These are phyloP conservation scores for Aegilops bicornis DNA, from an alignment of 176 grass and related monocot species.

Conservation along the genomic window DNA sequence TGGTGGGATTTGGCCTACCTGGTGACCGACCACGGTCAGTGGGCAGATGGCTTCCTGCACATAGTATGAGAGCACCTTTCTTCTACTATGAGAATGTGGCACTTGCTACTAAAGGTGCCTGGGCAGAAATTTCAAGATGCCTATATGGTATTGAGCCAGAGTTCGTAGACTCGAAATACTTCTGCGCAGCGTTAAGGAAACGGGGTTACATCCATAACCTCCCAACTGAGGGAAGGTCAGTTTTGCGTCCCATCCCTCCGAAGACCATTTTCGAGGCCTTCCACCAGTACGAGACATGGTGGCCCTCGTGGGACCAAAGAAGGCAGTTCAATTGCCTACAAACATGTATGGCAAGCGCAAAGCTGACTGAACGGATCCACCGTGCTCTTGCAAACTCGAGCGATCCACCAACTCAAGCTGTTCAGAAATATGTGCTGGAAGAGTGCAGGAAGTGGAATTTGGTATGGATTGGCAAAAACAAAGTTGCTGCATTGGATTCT, in stretches of 20 bases:
- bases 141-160: slow-evolving; percentile 68
- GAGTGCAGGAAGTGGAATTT: slow-evolving; percentile 87
- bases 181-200: slow-evolving; percentile 42
- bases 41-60: too few relatives aligned
- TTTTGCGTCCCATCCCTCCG: slow-evolving; percentile 34
- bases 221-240: slow-evolving; percentile 49
- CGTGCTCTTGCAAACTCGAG: background rate
- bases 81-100: slow-evolving; percentile 88
- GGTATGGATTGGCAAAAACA: slow-evolving; percentile 66
- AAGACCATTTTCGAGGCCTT: slow-evolving; percentile 42
- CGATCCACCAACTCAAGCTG: slow-evolving; percentile 33
- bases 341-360: slow-evolving; percentile 57
- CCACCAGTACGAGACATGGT: slow-evolving; percentile 44
- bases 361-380: slow-evolving; percentile 48
- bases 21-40: too few relatives aligned
- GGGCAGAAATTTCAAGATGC: slow-evolving; percentile 63
- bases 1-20: too few relatives aligned
- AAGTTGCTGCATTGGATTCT: slow-evolving; percentile 34
- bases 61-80: background rate
- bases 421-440: slow-evolving; percentile 45
- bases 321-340: slow-evolving; percentile 80
- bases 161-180: slow-evolving; percentile 56
- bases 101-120: slow-evolving; percentile 60
- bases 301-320: slow-evolving; percentile 79
- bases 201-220: slow-evolving; percentile 78